phyloP scores from a whole-genome alignment of 2,329 filamentous ascomycete species.

The Calonectria multiphialidica region DNA sequence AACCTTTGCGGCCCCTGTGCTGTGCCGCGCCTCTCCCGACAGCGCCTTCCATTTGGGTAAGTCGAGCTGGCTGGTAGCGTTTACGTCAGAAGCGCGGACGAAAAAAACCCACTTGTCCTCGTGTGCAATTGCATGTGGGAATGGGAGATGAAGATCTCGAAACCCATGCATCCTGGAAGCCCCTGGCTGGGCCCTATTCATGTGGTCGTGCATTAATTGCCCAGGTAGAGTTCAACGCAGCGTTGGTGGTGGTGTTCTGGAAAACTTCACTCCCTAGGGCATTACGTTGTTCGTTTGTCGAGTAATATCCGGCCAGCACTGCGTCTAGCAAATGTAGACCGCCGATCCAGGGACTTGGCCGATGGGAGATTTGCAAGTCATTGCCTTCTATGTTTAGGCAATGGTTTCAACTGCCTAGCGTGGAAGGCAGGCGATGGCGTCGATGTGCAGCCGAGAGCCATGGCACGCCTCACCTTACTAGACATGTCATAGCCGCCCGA shows the following conservation, averaged over 20 bases:
- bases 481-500: slow-evolving; percentile 5
- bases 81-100: slow-evolving; percentile 21
- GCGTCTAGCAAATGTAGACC: slow-evolving; percentile 29
- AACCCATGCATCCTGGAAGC: slow-evolving; percentile 11
- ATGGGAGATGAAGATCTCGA: slow-evolving; percentile 23
- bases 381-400: slow-evolving; percentile 12
- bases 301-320: neutral
- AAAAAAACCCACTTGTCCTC: slow-evolving; percentile 18
- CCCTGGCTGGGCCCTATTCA: slow-evolving; percentile 2
- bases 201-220: neutral
- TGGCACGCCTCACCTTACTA: slow-evolving; percentile 12
- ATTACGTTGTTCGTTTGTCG: neutral
- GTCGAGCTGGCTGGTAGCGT: slow-evolving; percentile 16
- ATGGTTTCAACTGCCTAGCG: slow-evolving; percentile 17
- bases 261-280: neutral
- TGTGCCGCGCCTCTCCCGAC: slow-evolving; percentile 14
- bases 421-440: slow-evolving; percentile 1
- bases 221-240: slow-evolving; percentile 8
- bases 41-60: slow-evolving; percentile 20
- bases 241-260: slow-evolving; percentile 2
- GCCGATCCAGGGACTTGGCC: slow-evolving; percentile 44
- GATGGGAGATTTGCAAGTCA: slow-evolving; percentile 33
- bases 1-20: slow-evolving; percentile 29
- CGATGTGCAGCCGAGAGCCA: neutral
- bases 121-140: slow-evolving; percentile 19